phyloP scores from a whole-genome alignment of 805 yeast species.

The Lachancea fermentati region DNA sequence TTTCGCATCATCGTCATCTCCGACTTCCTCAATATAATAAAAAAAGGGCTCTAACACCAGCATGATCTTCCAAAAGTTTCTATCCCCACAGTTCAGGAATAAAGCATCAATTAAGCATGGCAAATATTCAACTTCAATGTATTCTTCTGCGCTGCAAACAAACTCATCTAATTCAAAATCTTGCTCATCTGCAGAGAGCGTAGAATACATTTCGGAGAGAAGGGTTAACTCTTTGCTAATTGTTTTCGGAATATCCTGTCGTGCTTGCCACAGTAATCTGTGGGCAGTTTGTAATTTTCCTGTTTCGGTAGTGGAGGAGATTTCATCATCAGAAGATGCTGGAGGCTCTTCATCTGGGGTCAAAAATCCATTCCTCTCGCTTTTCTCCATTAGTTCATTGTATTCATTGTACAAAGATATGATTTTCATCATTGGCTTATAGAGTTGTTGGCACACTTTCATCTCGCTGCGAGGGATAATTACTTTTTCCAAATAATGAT shows the following conservation, averaged over 20 bases:
- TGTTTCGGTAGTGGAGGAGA: slow-evolving; percentile 14
- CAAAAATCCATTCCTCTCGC: slow-evolving; percentile 31
- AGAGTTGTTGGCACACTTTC: slow-evolving; percentile 34
- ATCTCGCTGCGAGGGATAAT: slow-evolving; percentile 34
- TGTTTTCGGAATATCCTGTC: slow-evolving; percentile 33
- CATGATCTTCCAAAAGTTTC: slow-evolving; percentile 31
- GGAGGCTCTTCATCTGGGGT: slow-evolving; percentile 14
- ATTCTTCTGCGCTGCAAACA: slow-evolving; percentile 35
- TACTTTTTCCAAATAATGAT: slow-evolving; percentile 32
- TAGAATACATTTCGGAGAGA: slow-evolving; percentile 33
- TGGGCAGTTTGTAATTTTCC: slow-evolving; percentile 31
- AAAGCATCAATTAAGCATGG: slow-evolving; percentile 31
- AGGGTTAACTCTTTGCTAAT: slow-evolving; percentile 32
- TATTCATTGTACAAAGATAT: slow-evolving; percentile 33
- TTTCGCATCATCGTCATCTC: slow-evolving; percentile 22
- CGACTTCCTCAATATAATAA: slow-evolving; percentile 32
- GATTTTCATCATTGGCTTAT: slow-evolving; percentile 35
- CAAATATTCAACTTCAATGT: slow-evolving; percentile 31
- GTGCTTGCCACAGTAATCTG: slow-evolving; percentile 30
- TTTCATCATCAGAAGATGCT: slow-evolving; percentile 10
- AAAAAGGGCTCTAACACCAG: slow-evolving; percentile 34
- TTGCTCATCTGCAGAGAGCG: slow-evolving; percentile 33
- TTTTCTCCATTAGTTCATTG: slow-evolving; percentile 32
- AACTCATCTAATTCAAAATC: slow-evolving; percentile 34
- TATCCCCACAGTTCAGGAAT: slow-evolving; percentile 27